phyloP scores from a whole-genome alignment of 805 yeast genomes.

The Candida morakotiae region DNA sequence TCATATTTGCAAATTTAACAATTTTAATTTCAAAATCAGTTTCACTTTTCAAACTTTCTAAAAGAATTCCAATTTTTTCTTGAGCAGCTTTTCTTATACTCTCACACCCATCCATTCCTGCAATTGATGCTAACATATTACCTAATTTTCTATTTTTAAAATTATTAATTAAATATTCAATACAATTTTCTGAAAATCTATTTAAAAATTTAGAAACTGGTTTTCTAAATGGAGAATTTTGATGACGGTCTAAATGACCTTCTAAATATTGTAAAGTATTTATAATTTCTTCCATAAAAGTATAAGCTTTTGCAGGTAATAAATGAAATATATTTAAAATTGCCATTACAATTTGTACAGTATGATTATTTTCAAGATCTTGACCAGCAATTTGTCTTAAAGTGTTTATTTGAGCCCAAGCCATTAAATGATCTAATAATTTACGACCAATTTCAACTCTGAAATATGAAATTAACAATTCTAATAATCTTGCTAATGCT shows the following conservation, averaged over 20 bases:
- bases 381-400: conserved; percentile 73
- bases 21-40: conserved; percentile 50
- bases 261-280: conserved; percentile 75
- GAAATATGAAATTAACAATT: conserved; percentile 84
- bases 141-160: conserved; percentile 63
- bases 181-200: conserved; percentile 73
- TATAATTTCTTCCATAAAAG: conserved; percentile 84
- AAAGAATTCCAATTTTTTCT: conserved; percentile 46
- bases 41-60: conserved; percentile 46
- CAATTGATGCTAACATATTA: conserved; percentile 62
- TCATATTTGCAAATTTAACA: conserved; percentile 65
- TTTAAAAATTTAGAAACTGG: conserved; percentile 86
- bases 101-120: conserved; percentile 49
- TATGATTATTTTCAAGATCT: conserved; percentile 74
- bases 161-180: conserved; percentile 64
- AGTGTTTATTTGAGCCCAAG: conserved; percentile 88
- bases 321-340: conserved; percentile 88
- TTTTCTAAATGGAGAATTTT: conserved; percentile 83
- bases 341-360: conserved; percentile 83
- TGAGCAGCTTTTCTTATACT: conserved; percentile 56
- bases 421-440: conserved; percentile 85
- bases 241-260: conserved; percentile 76
- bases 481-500: conserved; percentile 82
- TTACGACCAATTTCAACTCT: conserved; percentile 96
- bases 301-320: conserved; percentile 86